Evolutionary conservation across 164 flowering plant genomes (phyloP).

Genomic region (Amborella trichopoda): DNA sequence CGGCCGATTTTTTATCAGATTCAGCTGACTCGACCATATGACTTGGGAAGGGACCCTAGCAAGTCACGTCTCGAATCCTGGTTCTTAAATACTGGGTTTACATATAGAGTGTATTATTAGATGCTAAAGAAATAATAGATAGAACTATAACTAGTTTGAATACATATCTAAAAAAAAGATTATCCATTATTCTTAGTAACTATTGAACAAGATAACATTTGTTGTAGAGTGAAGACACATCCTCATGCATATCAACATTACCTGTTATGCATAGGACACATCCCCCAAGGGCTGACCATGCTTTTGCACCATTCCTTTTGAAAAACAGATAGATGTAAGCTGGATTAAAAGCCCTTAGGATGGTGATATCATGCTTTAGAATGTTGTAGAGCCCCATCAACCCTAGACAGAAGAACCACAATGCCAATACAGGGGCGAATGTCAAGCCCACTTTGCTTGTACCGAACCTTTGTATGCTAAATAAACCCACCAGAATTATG

Average conservation of each 20-base stretch:
- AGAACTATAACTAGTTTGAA: neutral
- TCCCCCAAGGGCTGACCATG: constrained; percentile 84
- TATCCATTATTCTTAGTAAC: neutral
- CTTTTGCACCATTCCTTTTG: constrained; percentile 38
- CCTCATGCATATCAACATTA: constrained; percentile 5
- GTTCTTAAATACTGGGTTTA: neutral
- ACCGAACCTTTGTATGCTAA: constrained; percentile 76
- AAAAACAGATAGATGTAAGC: constrained; percentile 56
- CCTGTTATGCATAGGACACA: constrained; percentile 83
- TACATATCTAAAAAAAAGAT: neutral
- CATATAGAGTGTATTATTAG: neutral
- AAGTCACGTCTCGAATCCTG: too few relatives aligned
- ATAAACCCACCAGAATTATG: constrained; percentile 38
- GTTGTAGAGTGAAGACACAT: neutral
- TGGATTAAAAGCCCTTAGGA: constrained; percentile 62
- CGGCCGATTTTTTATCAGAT: too few relatives aligned
- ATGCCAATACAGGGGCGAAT: constrained; percentile 58
- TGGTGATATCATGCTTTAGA: constrained; percentile 33
- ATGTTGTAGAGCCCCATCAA: constrained; percentile 66
- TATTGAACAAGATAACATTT: neutral
- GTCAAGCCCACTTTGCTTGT: constrained; percentile 63
- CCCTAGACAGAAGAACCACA: constrained; percentile 72
- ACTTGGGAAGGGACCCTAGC: too few relatives aligned
- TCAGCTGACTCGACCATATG: too few relatives aligned
- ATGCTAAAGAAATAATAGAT: neutral